phyloP scores from a whole-genome alignment of 202 grass and related monocot species.

The Eragrostis tef region DNA sequence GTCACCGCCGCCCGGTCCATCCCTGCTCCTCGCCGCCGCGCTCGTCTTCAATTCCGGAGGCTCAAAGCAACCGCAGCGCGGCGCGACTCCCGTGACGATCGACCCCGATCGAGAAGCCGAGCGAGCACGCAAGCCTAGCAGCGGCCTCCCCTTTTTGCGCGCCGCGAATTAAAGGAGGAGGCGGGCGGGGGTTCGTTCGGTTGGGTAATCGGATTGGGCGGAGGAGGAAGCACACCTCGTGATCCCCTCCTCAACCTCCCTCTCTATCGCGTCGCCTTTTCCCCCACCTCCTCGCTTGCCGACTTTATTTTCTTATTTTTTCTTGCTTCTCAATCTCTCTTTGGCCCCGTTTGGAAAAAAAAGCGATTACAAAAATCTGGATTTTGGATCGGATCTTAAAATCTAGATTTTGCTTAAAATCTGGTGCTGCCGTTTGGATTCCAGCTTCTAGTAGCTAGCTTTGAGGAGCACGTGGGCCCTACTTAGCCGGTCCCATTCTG shows the following conservation, averaged over 20 bases:
- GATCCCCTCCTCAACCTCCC: conserved; percentile 23
- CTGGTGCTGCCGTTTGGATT: no score
- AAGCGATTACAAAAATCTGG: no score
- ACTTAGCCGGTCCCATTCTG: no score
- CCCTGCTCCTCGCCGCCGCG: neutral
- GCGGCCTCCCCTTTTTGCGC: neutral
- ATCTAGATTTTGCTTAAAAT: no score
- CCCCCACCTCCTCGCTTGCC: conserved; percentile 31
- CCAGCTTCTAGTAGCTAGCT: no score
- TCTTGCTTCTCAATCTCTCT: neutral
- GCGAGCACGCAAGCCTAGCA: neutral
- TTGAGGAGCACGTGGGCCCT: no score
- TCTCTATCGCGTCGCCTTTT: conserved; percentile 23
- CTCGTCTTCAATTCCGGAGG: neutral
- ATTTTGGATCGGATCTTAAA: no score
- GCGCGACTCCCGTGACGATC: conserved; percentile 36
- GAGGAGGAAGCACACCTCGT: conserved; percentile 47
- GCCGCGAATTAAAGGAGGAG: neutral
- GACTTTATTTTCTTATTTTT: conserved; percentile 21
- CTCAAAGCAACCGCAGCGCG: neutral
- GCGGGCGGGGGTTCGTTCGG: conserved; percentile 10
- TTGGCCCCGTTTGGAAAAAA: no score
- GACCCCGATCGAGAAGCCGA: conserved; percentile 8
- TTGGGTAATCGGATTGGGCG: conserved; percentile 43
- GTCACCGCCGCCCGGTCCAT: conserved; percentile 89